Evolutionary conservation across 2,329 filamentous ascomycete species (phyloP).

Genomic region (Bipolaris sorokiniana): DNA sequence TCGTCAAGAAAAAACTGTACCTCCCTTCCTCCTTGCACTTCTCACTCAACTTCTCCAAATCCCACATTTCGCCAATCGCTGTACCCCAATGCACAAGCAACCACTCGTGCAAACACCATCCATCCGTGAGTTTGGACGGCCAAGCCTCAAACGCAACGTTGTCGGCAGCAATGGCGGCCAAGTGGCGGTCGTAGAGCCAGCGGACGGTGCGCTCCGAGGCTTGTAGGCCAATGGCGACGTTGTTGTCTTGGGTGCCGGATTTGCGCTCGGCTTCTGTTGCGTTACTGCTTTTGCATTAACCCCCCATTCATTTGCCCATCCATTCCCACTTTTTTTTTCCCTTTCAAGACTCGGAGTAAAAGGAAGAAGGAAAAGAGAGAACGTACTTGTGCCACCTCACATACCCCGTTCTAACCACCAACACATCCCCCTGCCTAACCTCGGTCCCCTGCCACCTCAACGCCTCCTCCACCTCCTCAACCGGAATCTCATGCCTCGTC

Average conservation of each 20-base stretch:
- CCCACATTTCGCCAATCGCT: constrained; percentile 48
- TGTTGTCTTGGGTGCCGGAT: constrained; percentile 42
- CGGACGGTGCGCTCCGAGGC: constrained; percentile 41
- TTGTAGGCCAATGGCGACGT: constrained; percentile 42
- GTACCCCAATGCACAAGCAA: constrained; percentile 39
- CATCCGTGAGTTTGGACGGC: constrained; percentile 38
- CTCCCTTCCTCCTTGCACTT: constrained; percentile 60
- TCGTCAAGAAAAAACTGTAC: constrained; percentile 68
- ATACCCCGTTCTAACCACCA: constrained; percentile 54
- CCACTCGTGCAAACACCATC: constrained; percentile 46
- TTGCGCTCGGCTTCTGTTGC: constrained; percentile 36
- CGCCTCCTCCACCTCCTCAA: constrained; percentile 38
- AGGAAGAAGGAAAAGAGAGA: background rate
- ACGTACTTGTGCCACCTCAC: constrained; percentile 49
- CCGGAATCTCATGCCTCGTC: constrained; percentile 37
- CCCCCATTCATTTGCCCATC: background rate
- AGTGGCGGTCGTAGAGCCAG: constrained; percentile 48
- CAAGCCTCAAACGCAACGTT: constrained; percentile 50
- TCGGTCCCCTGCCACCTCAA: constrained; percentile 41
- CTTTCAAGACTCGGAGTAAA: background rate
- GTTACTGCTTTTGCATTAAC: constrained; percentile 21
- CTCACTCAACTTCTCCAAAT: constrained; percentile 58
- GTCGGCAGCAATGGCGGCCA: constrained; percentile 48
- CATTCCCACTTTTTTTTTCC: background rate
- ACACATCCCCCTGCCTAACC: constrained; percentile 41